Percentiles rank a stretch among this genome's conserved stretches.
phyloP scores from a whole-genome alignment of 208 protist species.

The Crithidia sp. region DNA sequence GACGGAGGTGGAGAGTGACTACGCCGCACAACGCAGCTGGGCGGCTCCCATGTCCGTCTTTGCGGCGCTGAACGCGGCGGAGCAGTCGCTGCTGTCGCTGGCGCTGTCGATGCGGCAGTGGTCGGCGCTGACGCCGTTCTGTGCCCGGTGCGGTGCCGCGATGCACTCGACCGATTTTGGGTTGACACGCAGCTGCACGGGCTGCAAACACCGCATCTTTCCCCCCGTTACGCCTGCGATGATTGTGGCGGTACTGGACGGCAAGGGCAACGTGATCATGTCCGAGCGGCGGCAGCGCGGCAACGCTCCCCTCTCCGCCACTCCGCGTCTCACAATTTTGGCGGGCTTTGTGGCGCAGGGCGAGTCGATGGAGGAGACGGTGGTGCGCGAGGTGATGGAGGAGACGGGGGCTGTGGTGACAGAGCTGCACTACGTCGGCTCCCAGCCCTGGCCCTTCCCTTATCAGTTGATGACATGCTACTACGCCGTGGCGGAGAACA shows the following conservation, averaged over 20 bases:
- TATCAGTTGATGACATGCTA: constrained; percentile 58
- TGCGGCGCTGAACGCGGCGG: constrained; percentile 8
- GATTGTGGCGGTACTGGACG: constrained; percentile 60
- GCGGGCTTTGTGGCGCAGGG: constrained; percentile 54
- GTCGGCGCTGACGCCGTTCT: constrained; percentile 33
- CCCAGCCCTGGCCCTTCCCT: constrained; percentile 58
- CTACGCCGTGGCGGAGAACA: constrained; percentile 56
- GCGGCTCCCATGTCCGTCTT: constrained; percentile 18
- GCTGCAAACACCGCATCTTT: constrained; percentile 34
- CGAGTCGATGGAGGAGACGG: constrained; percentile 62
- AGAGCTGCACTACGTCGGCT: constrained; percentile 54
- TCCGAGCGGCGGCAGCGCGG: constrained; percentile 26
- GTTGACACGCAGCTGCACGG: constrained; percentile 25
- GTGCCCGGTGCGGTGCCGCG: constrained; percentile 35
- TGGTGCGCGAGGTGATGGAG: constrained; percentile 59
- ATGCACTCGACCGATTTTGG: constrained; percentile 25
- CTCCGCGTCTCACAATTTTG: constrained; percentile 33
- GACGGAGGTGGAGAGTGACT: constrained; percentile 8
- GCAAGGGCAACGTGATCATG: constrained; percentile 47
- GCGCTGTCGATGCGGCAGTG: constrained; percentile 48
- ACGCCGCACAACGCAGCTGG: constrained; percentile 13
- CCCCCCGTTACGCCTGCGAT: constrained; percentile 43
- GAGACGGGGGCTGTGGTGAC: constrained; percentile 51
- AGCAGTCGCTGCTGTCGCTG: constrained; percentile 37
- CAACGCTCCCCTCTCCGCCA: background rate